Evolutionary conservation across 164 flowering plant genomes (phyloP), one percentile per base, ranked within the genome.

Genomic region (Chloranthus sessilifolius): DNA sequence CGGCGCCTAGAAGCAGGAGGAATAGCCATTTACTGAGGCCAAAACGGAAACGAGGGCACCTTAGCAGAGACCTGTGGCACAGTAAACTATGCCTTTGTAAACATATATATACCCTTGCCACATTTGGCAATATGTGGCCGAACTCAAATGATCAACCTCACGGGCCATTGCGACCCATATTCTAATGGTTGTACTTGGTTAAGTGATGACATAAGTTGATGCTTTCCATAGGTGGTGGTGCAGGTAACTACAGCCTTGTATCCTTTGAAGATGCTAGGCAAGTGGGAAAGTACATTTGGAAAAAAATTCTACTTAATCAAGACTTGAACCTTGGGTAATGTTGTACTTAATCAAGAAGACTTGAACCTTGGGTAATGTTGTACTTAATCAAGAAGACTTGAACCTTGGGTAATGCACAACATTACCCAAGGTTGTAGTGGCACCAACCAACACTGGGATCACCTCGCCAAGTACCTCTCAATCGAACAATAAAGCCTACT

Each of bases 151-250:
- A 27, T 52, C 14, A 44, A 53, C 58, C 58, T 60, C 0, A 58
- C 53, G 14, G 64, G 53, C 47, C 58, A 52, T 39, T 52, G 64
- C 15, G 47, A 60, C 45, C 41, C 57, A 3, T 5, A 5, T 19
- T 9, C 43, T 8, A 46, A 29, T 10, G 28, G 46, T 10, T 60
- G 58, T 53, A 17, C 34, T 11, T 11, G 29, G 1, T 28, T 51
- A 23, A 36, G 47, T 44, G 1, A 25, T 14, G 50, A 59, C 7
- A 51, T 19, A 59, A 43, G 12, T 37, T 59, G 6, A 6, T 59
- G 17, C 66, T 67, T 6, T 67, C 71, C 2, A 35, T 67, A 2
- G 71, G 71, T 1, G 71, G 67, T 20, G 64, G n/a, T 1, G 5
- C 26, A 4, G 61, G 55, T 0, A 51, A 34, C 61, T 63, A 67